phyloP scores from a whole-genome alignment of 1,139 yeast species.

The Suhomyces choctaworum region DNA sequence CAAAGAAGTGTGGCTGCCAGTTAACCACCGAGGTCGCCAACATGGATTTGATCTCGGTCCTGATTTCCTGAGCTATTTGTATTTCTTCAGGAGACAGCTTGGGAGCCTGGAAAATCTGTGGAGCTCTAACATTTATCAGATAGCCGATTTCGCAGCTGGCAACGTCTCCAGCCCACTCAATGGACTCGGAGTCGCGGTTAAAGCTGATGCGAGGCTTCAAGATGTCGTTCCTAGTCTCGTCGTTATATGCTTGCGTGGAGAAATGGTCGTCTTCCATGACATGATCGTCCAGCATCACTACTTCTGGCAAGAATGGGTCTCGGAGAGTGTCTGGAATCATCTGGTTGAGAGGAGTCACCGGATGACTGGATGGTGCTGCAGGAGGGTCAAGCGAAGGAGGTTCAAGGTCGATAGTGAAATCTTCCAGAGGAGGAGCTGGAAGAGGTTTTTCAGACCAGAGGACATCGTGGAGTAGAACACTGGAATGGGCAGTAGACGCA shows the following conservation, averaged over 20 bases:
- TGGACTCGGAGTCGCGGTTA: conserved; percentile 17
- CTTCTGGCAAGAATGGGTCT: conserved; percentile 14
- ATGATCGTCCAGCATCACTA: conserved; percentile 2
- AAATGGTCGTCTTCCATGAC: conserved; percentile 2
- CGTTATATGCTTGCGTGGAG: conserved; percentile 1
- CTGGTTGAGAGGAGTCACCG: conserved; percentile 28
- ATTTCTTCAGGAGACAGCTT: conserved; percentile 4
- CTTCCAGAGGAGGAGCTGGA: conserved; percentile 9
- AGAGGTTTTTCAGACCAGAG: conserved; percentile 14
- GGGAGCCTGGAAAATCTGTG: conserved; percentile 18
- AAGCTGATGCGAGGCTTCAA: conserved; percentile 24
- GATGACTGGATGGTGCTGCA: conserved; percentile 9
- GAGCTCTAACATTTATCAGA: conserved; percentile 29
- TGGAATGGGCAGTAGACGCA: conserved; percentile 8
- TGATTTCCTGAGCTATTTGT: neutral
- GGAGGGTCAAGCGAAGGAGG: conserved; percentile 1
- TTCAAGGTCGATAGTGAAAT: neutral
- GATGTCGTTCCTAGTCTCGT: conserved; percentile 11
- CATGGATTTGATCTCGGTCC: conserved; percentile 3
- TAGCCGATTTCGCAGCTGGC: conserved; percentile 21
- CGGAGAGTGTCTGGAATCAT: conserved; percentile 27
- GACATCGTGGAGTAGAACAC: conserved; percentile 9
- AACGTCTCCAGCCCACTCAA: neutral
- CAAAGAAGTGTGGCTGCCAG: conserved; percentile 12
- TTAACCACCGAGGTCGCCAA: conserved; percentile 9